Evolutionary conservation across 345 rosid species (phyloP), one percentile per base, ranked within the genome.

Genomic region (Eucalyptus marginata): DNA sequence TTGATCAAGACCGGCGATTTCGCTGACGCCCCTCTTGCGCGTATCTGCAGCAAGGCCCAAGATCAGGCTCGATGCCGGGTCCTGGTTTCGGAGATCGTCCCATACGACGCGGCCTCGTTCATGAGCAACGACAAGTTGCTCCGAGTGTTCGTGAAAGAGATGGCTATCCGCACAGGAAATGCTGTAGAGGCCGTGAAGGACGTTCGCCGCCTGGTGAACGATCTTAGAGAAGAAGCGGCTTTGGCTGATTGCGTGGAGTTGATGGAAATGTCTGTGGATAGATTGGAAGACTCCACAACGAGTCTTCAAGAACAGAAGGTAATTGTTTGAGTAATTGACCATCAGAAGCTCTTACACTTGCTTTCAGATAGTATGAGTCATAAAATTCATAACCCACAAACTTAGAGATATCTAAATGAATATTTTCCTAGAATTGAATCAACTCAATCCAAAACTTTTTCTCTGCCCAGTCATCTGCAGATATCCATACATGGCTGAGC

Each of bases 401-500:
- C 20, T 5, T 10, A 71, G n/a, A n/a, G n/a, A n/a, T n/a, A n/a
- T n/a, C n/a, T n/a, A n/a, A n/a, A n/a, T n/a, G n/a, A n/a, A n/a
- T n/a, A n/a, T n/a, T n/a, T n/a, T n/a, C n/a, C n/a, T n/a, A n/a
- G 25, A 33, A 17, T 36, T 36, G 5, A 68, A 68, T 96, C 7
- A 95, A 94, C 88, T 68, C 7, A 3, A 68, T 68, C 44, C 25
- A 9, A 17, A 17, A 36, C 4, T 9, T 17, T 68, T 33, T 68
- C 47, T 51, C 84, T 54, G 51, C 84, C 86, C 89, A 52, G 90
- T 94, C 97, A 4, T 80, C 86, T 86, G 89, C 92, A 17, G 95
- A 96, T 88, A 95, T 94, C 12, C 94, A 96, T 66, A 86, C 96
- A 49, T 97, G 99, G 99, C 92, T 97, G 86, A 96, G 99, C 90